These are phyloP conservation scores for Penicillium crystallinum DNA, from an alignment of 495 filamentous ascomycete species.

Conservation along the genomic window DNA sequence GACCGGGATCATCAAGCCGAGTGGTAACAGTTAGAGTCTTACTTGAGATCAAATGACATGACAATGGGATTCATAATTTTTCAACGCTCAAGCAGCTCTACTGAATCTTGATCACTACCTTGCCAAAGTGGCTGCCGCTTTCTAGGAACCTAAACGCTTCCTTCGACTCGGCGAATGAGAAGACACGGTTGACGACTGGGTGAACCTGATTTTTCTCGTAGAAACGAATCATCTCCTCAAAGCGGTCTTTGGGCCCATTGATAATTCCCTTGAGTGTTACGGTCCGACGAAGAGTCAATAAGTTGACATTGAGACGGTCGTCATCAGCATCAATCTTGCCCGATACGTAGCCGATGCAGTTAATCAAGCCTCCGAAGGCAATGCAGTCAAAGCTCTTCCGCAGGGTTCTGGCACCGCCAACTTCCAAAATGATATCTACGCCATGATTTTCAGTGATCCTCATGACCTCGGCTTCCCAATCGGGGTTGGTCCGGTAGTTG, in stretches of 20 bases:
- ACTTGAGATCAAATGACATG: background rate
- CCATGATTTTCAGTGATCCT: conserved; percentile 53
- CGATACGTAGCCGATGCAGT: conserved; percentile 61
- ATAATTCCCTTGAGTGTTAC: conserved; percentile 56
- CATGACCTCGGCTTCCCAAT: conserved; percentile 68
- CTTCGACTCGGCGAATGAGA: conserved; percentile 48
- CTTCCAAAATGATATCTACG: conserved; percentile 65
- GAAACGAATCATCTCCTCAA: conserved; percentile 58
- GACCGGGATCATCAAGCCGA: conserved; percentile 16
- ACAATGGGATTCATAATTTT: background rate
- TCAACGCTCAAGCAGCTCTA: background rate
- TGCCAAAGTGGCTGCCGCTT: conserved; percentile 70
- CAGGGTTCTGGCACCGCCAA: conserved; percentile 57
- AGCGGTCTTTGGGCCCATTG: conserved; percentile 53
- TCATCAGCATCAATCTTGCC: conserved; percentile 47
- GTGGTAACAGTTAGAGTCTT: conserved; percentile 44
- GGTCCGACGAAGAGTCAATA: conserved; percentile 46
- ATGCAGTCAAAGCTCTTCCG: conserved; percentile 59
- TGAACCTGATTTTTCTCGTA: conserved; percentile 57
- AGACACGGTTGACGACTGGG: conserved; percentile 58
- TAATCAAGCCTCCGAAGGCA: conserved; percentile 61
- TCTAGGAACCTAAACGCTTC: conserved; percentile 53
- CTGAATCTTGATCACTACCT: conserved; percentile 58
- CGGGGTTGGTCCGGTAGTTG: conserved; percentile 62
- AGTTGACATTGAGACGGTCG: conserved; percentile 42